Base-by-base conservation (phyloP, 805 yeast genomes). In the Zygotorulaspora danielsina region DNA sequence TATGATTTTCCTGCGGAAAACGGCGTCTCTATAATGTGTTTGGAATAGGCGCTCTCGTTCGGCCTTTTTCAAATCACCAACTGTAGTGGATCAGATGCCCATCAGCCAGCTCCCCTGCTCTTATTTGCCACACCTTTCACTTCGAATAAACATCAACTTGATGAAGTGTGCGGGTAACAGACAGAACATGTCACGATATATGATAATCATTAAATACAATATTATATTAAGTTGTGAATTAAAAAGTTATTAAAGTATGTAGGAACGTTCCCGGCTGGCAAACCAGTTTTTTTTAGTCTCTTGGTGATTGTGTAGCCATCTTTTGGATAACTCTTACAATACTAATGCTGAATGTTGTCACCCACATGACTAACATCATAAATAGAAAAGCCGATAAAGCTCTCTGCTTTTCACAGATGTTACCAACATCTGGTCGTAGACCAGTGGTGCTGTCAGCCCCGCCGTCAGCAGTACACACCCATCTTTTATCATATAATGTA, bases 321-420 rank as follows among this genome's bases (percentile, higher is more conserved):
- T 77, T 72, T 47, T 81, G 86, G 4, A 89, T 88, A 29, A 89
- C 87, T 45, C 96, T 71, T 45, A 85, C 70, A 7, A 88, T 79
- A 60, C 95, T 83, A 35, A 90, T 76, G 7, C 90, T 75, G 49
- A 89, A 89, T 0, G 96, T 82, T 16, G 80, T 59, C 27, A 93
- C 86, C 97, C 97, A 90, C 55, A 81, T 71, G 31, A 78, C 72
- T 50, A 90, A 67, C 19, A 81, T 77, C 43, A 89, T 61, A 53
- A 90, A 84, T 43, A 90, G 65, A 55, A 90, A 82, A 1, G 94
- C 73, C 11, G 90, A 83, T 40, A 93, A 63, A 0, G 86, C 84
- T 42, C 81, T 67, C 53, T 93, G 97, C 30, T 87, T 73, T 15
- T 76, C 66, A 59, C 98, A 93, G 38, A 90, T 76, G 24, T 75